phyloP scores from a whole-genome alignment of 805 yeast species.

The Candida tammaniensis region DNA sequence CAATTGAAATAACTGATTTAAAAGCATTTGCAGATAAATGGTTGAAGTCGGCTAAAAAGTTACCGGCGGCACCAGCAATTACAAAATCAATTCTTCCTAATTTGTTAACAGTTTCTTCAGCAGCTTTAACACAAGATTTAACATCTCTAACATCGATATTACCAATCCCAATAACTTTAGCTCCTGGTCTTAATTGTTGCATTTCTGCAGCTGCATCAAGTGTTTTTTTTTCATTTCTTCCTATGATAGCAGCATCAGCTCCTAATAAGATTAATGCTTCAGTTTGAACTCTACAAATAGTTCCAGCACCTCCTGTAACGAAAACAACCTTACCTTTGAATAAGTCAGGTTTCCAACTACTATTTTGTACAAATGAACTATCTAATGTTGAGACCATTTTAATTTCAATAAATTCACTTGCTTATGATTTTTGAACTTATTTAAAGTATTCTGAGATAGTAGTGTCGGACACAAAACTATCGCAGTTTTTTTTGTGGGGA shows the following conservation, averaged over 20 bases:
- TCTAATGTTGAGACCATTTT: slow-evolving; percentile 19
- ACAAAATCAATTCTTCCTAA: slow-evolving; percentile 83
- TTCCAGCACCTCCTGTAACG: slow-evolving; percentile 95
- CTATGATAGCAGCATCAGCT: slow-evolving; percentile 82
- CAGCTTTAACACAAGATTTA: slow-evolving; percentile 60
- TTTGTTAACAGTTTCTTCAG: slow-evolving; percentile 55
- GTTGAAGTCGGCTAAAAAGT: slow-evolving; percentile 78
- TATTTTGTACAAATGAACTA: slow-evolving; percentile 24
- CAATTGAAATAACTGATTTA: slow-evolving; percentile 83
- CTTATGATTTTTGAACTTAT: too few relatives aligned
- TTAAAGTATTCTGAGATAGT: too few relatives aligned
- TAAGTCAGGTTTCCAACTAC: slow-evolving; percentile 54
- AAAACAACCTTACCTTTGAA: slow-evolving; percentile 85
- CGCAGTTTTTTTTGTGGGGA: too few relatives aligned
- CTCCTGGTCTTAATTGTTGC: slow-evolving; percentile 51
- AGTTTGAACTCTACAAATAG: slow-evolving; percentile 88
- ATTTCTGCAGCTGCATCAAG: slow-evolving; percentile 66
- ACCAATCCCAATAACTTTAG: slow-evolving; percentile 69
- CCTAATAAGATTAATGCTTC: slow-evolving; percentile 84
- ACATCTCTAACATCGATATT: slow-evolving; percentile 77
- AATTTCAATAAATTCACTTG: too few relatives aligned
- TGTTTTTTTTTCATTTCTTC: slow-evolving; percentile 71
- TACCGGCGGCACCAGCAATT: slow-evolving; percentile 96
- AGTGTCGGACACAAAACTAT: too few relatives aligned
- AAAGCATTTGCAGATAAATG: slow-evolving; percentile 82